These are phyloP conservation scores for Conticribra weissflogii DNA, from an alignment of 108 stramenopile species.

Conservation along the genomic window DNA sequence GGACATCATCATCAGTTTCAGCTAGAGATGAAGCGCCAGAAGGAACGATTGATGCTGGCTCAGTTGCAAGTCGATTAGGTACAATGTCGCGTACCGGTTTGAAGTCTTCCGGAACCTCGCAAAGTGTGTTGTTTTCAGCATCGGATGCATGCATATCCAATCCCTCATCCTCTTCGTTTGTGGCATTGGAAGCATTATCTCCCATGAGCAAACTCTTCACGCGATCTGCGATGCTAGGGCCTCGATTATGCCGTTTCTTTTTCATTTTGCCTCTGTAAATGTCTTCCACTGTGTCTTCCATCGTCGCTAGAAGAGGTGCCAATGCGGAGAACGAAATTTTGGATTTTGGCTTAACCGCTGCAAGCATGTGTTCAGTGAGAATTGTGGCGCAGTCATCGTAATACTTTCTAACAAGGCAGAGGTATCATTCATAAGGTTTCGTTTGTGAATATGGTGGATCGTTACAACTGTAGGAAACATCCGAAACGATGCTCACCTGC, in stretches of 20 bases:
- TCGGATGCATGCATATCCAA: slow-evolving; percentile 21
- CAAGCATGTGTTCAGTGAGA: slow-evolving; percentile 89
- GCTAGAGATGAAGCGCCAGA: slow-evolving; percentile 51
- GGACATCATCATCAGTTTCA: slow-evolving; percentile 49
- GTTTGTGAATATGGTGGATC: background rate
- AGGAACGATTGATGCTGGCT: slow-evolving; percentile 58
- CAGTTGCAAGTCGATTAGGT: slow-evolving; percentile 65
- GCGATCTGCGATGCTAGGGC: slow-evolving; percentile 47
- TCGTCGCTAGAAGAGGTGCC: slow-evolving; percentile 72
- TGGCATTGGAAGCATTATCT: slow-evolving; percentile 23
- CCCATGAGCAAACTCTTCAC: slow-evolving; percentile 43
- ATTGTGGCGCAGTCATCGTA: slow-evolving; percentile 95
- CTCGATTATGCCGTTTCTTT: slow-evolving; percentile 22
- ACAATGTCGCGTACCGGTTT: slow-evolving; percentile 73
- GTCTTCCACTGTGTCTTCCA: slow-evolving; percentile 39
- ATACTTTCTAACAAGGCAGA: slow-evolving; percentile 80
- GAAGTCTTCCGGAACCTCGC: slow-evolving; percentile 23
- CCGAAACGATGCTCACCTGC: slow-evolving; percentile 57
- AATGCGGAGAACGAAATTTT: slow-evolving; percentile 75
- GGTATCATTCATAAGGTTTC: slow-evolving; percentile 3
- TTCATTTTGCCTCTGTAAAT: slow-evolving; percentile 15
- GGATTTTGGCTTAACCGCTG: slow-evolving; percentile 76
- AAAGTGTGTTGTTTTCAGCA: slow-evolving; percentile 1
- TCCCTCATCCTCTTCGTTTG: slow-evolving; percentile 31
- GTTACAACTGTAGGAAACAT: too few species aligned